Evolutionary conservation across 208 protist genomes (phyloP), one percentile per base, ranked within the genome.

Genomic region (Trypanosoma theileri): DNA sequence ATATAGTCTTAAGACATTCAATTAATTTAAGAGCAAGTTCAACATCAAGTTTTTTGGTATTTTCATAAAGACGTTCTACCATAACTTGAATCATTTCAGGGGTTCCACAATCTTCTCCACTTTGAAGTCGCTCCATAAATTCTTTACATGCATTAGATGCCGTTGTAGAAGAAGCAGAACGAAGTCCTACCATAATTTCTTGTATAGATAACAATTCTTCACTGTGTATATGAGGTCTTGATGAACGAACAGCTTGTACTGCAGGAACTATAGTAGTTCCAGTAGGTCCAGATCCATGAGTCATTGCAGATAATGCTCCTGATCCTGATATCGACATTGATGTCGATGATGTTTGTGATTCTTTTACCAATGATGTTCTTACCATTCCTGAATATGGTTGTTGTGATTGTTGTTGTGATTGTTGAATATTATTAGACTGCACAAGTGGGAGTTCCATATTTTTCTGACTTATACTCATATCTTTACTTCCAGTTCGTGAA

Each of bases 71-170:
- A 3, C 88, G 77, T 67, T 91, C 89, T 54, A 90, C 80, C 78
- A 96, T 85, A 14, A 77, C 84, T 59, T 92, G 84, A 44, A 93
- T 85, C 81, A 96, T 79, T 66, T 92, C 84, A 0, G 82, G 79
- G 16, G 84, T 85, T 46, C 82, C 86, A 66, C 84, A 91, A 54
- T 88, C 75, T 53, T 84, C 82, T 62, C 84, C 85, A n/a, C 63
- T 77, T 48, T 69, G 52, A 8, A 94, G 72, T 67, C 86, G 86
- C 41, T 80, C 62, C 69, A 80, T 60, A 60, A 92, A 92, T 70
- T 92, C 88, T 0, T 50, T 50, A 59, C 91, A 94, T 77, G 93
- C 87, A 45, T 41, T 67, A 51, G 69, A 65, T 55, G 86, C 91
- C 58, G 84, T 83, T 16, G 63, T 48, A 1, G 82, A 26, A 50